Conservation (phyloP, 2,329 filamentous ascomycete genomes). For the Colletotrichum sp. region DNA sequence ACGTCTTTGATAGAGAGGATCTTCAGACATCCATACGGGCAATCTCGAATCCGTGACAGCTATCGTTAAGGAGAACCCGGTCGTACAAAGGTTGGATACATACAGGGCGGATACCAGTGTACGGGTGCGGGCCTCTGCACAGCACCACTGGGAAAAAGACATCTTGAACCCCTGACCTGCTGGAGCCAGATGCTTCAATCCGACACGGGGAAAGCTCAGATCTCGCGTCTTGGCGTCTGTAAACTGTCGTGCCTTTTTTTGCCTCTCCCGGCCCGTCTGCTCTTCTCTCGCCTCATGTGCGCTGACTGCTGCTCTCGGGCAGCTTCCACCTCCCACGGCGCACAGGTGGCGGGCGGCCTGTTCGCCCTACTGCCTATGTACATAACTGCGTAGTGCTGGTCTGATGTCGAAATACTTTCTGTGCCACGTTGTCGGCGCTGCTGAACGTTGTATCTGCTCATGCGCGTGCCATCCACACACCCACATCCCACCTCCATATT, state of each 20-base stretch:
- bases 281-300: neutral
- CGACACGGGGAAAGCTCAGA: slow-evolving; percentile 11
- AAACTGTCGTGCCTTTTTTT: neutral
- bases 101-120: neutral
- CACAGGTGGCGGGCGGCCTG: neutral
- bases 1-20: slow-evolving; percentile 5
- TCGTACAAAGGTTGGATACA: neutral
- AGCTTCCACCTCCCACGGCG: neutral
- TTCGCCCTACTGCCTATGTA: neutral
- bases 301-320: neutral
- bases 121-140: neutral
- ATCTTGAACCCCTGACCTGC: neutral
- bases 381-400: neutral
- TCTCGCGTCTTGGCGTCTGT: slow-evolving; percentile 9
- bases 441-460: neutral
- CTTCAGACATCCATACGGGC: neutral
- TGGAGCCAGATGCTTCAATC: neutral
- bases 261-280: neutral
- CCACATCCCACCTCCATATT: neutral
- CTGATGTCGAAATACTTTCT: neutral
- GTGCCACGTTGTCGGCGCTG: neutral
- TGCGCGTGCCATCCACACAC: neutral
- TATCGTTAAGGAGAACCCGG: neutral
- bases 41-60: neutral
- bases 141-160: neutral